Evolutionary conservation across 2,329 filamentous ascomycete species (phyloP), one percentile per base, ranked within the genome.

Genomic region (Colletotrichum destructivum): DNA sequence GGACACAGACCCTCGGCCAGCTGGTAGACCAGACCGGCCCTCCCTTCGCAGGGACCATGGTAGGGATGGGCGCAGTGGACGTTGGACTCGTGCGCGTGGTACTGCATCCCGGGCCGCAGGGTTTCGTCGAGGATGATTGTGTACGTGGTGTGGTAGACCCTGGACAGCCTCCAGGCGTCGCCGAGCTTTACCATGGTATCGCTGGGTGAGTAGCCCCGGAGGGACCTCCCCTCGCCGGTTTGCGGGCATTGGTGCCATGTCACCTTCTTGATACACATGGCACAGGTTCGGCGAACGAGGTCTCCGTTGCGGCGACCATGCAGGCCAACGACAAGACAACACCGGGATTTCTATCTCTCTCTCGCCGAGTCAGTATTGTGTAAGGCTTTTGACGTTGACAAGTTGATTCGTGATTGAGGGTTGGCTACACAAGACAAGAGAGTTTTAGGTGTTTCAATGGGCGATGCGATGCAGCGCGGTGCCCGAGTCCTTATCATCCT

Each of bases 231-330:
- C 13, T 31, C 44, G 0, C 35, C 59, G 18, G 59, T 61, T 2
- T 61, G 35, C 7, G 59, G 59, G 59, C 59, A 61, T n/a, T 61
- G 59, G 26, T 61, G 26, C 42, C 44, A 61, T 49, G 59, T 61
- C 23, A 61, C 38, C 18, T 49, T 61, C 26, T 49, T 21, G 21
- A 61, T 7, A 26, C 59, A 61, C 59, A 49, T 61, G 59, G 42
- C 26, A 11, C 46, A 21, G 16, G 46, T 46, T 59, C 4, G n/a
- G 6, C 2, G n/a, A 18, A 18, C n/a, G n/a, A 40, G n/a, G 11
- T 7, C 38, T 56, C 31, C 35, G 18, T 35, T 42, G 16, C 12
- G n/a, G 35, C 54, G 35, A 12, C 31, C n/a, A 23, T 23, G 12
- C 35, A 9, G 35, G 12, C 35, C 54, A 21, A 21, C 54, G 23